Evolutionary conservation across 2,329 filamentous ascomycete species (phyloP).

Genomic region (Bisporella sp.): DNA sequence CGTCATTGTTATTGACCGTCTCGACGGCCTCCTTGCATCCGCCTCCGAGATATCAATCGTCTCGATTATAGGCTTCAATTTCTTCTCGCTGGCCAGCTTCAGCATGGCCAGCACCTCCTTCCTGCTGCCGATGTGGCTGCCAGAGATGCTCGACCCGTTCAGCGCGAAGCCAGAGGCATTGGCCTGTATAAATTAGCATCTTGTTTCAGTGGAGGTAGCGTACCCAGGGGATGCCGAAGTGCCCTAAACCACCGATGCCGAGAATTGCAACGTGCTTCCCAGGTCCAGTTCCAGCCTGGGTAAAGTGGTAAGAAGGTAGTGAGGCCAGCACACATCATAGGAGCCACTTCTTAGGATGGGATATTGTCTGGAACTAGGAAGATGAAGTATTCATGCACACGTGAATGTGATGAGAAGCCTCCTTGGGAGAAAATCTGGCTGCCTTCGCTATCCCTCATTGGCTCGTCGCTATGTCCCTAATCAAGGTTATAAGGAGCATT

Average conservation of each 20-base stretch:
- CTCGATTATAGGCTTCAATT: constrained; percentile 46
- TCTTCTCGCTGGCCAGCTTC: constrained; percentile 50
- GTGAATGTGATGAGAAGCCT: constrained; percentile 11
- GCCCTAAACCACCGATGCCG: constrained; percentile 66
- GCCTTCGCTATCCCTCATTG: constrained; percentile 1
- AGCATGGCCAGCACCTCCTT: constrained; percentile 53
- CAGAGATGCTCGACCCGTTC: constrained; percentile 29
- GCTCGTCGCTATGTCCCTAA: constrained; percentile 1
- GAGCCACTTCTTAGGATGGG: no score
- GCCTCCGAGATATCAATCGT: constrained; percentile 40
- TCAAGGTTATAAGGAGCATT: constrained; percentile 9
- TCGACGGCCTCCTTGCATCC: constrained; percentile 37
- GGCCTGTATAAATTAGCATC: constrained; percentile 48
- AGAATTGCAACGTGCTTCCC: constrained; percentile 63
- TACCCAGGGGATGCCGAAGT: constrained; percentile 63
- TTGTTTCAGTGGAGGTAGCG: constrained; percentile 44
- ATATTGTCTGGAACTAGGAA: no score
- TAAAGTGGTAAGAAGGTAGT: no score
- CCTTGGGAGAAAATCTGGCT: constrained; percentile 14
- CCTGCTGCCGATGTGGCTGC: constrained; percentile 54
- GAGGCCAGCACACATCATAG: no score
- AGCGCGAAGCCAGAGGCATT: constrained; percentile 34
- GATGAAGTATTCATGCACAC: background rate
- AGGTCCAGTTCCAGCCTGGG: constrained; percentile 33
- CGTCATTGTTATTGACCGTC: no score